phyloP scores from a whole-genome alignment of 441 rosid species.

The Euphorbia schlechtendalii region DNA sequence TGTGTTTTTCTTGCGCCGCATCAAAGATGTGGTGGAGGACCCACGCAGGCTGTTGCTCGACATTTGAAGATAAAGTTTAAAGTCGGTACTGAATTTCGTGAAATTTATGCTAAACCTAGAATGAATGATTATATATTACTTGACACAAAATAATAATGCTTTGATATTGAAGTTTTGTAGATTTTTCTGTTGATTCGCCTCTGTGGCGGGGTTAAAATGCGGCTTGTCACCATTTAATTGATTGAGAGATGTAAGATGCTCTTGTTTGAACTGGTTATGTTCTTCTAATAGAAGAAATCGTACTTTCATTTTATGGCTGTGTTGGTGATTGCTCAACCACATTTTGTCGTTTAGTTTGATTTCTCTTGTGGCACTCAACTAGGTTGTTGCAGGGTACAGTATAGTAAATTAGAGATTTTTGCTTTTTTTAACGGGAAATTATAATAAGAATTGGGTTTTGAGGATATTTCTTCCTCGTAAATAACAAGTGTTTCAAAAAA shows the following conservation, averaged over 20 bases:
- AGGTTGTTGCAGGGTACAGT: too few species aligned
- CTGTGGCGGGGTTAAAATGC: slow-evolving; percentile 21
- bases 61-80: slow-evolving; percentile 33
- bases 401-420: too few species aligned
- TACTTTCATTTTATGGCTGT: too few species aligned
- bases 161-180: slow-evolving; percentile 26
- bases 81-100: slow-evolving; percentile 9
- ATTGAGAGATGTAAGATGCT: slow-evolving; percentile 13
- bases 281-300: background rate
- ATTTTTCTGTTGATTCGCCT: slow-evolving; percentile 15
- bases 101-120: slow-evolving; percentile 14
- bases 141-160: slow-evolving; percentile 20
- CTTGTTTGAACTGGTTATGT: background rate
- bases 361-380: too few species aligned
- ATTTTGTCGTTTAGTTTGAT: too few species aligned
- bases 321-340: too few species aligned
- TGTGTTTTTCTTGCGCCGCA: slow-evolving; percentile 89
- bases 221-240: slow-evolving; percentile 24
- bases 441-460: too few species aligned
- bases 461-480: too few species aligned
- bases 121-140: slow-evolving; percentile 1
- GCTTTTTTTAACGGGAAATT: too few species aligned
- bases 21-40: slow-evolving; percentile 92
- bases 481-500: too few species aligned
- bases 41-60: slow-evolving; percentile 91